These are phyloP conservation scores for Mycena leptocephala DNA, from an alignment of 768 basidiomycete species.

Conservation along the genomic window DNA sequence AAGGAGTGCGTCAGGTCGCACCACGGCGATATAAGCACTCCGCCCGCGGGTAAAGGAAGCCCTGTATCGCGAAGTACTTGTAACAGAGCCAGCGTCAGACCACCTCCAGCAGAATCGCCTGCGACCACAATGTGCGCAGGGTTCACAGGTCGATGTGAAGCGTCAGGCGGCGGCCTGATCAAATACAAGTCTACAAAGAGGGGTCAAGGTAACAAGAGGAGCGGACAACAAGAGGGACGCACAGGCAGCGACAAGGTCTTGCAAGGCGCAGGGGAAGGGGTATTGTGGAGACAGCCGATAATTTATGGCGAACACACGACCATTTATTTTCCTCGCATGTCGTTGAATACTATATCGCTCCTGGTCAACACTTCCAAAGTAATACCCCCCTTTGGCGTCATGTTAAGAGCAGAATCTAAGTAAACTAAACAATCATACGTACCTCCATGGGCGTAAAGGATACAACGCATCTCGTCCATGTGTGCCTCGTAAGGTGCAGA, in stretches of 20 bases:
- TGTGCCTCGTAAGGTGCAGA: conserved; percentile 71
- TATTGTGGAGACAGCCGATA: conserved; percentile 96
- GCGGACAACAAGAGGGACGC: conserved; percentile 40
- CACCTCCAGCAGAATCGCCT: conserved; percentile 96
- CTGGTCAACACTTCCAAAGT: conserved; percentile 87
- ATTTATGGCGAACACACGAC: conserved; percentile 89
- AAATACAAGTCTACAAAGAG: conserved; percentile 82
- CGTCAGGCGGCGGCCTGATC: conserved; percentile 87
- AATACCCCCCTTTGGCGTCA: conserved; percentile 76
- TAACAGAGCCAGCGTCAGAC: conserved; percentile 86
- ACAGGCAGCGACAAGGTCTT: conserved; percentile 94
- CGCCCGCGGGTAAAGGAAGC: conserved; percentile 90
- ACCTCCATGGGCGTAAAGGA: conserved; percentile 89
- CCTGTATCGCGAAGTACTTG: conserved; percentile 90
- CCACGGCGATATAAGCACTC: conserved; percentile 94
- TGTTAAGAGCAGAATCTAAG: neutral
- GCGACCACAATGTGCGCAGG: conserved; percentile 89
- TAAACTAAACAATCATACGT: conserved; percentile 32
- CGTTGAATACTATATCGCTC: conserved; percentile 88
- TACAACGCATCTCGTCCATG: conserved; percentile 90
- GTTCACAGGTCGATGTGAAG: conserved; percentile 84
- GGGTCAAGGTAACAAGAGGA: neutral
- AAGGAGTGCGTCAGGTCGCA: conserved; percentile 95
- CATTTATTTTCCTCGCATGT: conserved; percentile 93
- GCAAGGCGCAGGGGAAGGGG: conserved; percentile 94